A percentile compares a stretch with the other conserved stretches of the same genome.
These are phyloP conservation scores for Podaxis carcinomalis DNA, from an alignment of 768 basidiomycete species.

Conservation along the genomic window DNA sequence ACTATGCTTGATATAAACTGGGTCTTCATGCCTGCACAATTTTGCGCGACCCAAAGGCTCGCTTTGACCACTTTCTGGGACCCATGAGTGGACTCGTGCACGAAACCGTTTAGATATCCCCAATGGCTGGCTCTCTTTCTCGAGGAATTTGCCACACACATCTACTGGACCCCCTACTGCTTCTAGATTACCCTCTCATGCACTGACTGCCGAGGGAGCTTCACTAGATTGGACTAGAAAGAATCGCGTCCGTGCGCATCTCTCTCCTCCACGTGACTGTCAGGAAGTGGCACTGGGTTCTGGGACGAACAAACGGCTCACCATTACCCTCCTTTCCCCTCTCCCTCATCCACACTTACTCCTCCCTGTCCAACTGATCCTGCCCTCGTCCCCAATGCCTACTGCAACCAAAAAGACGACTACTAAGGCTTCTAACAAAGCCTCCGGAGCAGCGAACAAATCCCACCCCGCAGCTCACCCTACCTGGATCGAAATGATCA, in stretches of 20 bases:
- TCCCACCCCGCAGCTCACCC: constrained; percentile 48
- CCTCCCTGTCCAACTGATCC: constrained; percentile 9
- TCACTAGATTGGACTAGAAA: constrained; percentile 1
- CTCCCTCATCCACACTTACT: constrained; percentile 14
- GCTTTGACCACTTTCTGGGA: not conserved
- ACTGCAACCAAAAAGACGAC: constrained; percentile 33
- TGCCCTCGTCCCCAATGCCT: constrained; percentile 18
- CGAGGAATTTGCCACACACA: not conserved
- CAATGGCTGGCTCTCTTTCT: constrained; percentile 3
- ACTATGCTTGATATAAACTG: not conserved
- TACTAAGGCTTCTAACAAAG: constrained; percentile 32
- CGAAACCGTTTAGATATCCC: constrained; percentile 2
- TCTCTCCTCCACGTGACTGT: constrained; percentile 23
- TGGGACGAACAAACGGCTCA: constrained; percentile 21
- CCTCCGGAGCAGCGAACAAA: constrained; percentile 28
- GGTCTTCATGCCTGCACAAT: not conserved
- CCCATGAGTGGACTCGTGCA: not conserved
- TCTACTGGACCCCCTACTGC: constrained; percentile 8
- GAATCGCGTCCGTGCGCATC: constrained; percentile 25
- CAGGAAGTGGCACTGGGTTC: constrained; percentile 17
- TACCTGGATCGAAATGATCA: constrained; percentile 77
- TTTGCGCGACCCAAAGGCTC: not conserved
- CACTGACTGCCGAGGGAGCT: constrained; percentile 1
- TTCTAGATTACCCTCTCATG: not conserved
- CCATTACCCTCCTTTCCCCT: constrained; percentile 16